phyloP scores from a whole-genome alignment of 805 yeast species.

The Cyberlindnera maclurae region DNA sequence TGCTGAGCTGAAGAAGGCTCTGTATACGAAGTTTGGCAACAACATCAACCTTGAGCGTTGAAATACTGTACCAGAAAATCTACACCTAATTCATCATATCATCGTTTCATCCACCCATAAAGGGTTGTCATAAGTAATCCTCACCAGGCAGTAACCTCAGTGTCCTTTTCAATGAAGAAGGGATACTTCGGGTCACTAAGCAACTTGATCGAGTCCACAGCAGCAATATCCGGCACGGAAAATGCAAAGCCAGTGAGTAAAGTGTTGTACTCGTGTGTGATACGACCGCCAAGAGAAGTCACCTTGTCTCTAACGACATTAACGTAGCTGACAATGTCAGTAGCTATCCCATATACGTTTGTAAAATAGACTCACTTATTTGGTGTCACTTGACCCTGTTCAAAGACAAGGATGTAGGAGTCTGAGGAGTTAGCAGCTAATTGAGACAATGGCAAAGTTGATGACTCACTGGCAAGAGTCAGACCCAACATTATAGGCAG shows the following conservation, averaged over 20 bases:
- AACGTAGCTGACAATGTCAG: conserved; percentile 16
- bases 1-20: conserved; percentile 54
- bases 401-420: conserved; percentile 22
- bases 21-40: conserved; percentile 85
- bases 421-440: conserved; percentile 10
- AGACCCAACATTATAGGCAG: background rate
- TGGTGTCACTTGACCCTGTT: conserved; percentile 24
- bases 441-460: background rate
- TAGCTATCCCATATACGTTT: background rate
- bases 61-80: background rate
- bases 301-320: conserved; percentile 29
- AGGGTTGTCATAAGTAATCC: background rate
- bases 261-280: conserved; percentile 40
- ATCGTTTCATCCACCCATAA: background rate
- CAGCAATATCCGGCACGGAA: conserved; percentile 27
- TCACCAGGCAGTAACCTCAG: conserved; percentile 27
- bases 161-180: conserved; percentile 39
- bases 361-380: conserved; percentile 12
- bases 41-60: conserved; percentile 76
- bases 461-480: background rate
- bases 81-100: background rate
- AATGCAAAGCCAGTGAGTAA: conserved; percentile 43
- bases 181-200: conserved; percentile 27
- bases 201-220: conserved; percentile 19
- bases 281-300: conserved; percentile 33